A percentile compares a stretch with the other conserved stretches of the same genome.
Conservation (phyloP, 495 filamentous ascomycete species). For the Lepraria neglecta region DNA sequence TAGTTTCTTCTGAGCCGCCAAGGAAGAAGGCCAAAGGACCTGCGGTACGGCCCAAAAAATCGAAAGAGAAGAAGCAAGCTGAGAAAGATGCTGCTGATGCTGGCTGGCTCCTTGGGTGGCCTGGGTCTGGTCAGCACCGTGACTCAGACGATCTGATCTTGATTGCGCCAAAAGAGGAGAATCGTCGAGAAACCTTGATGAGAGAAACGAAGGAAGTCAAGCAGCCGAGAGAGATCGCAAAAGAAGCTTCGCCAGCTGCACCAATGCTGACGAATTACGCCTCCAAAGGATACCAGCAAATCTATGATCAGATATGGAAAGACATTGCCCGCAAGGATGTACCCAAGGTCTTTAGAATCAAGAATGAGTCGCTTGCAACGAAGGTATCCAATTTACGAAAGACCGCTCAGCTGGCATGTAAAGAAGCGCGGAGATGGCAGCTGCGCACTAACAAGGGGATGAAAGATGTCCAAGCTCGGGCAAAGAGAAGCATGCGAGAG, state of each 20-base stretch:
- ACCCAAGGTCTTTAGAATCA: conserved; percentile 81
- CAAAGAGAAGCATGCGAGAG: conserved; percentile 96
- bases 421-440: conserved; percentile 96
- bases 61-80: conserved; percentile 93
- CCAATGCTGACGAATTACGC: conserved; percentile 52
- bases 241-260: conserved; percentile 53
- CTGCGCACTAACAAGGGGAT: conserved; percentile 94
- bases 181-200: conserved; percentile 38
- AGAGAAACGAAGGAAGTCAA: conserved; percentile 54
- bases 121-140: conserved; percentile 39
- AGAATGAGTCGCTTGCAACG: conserved; percentile 69
- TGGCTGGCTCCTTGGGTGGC: conserved; percentile 63
- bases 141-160: conserved; percentile 71
- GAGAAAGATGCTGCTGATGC: conserved; percentile 90
- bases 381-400: conserved; percentile 92
- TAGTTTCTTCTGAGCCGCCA: conserved; percentile 52
- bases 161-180: conserved; percentile 60
- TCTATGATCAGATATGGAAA: conserved; percentile 97
- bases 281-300: conserved; percentile 90
- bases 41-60: conserved; percentile 67
- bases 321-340: conserved; percentile 92
- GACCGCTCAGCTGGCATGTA: conserved; percentile 92
- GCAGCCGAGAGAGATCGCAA: conserved; percentile 40
- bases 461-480: conserved; percentile 94
- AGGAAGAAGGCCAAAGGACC: conserved; percentile 59